Conservation (phyloP, 164 flowering plant species). For the Aristolochia californica region DNA sequence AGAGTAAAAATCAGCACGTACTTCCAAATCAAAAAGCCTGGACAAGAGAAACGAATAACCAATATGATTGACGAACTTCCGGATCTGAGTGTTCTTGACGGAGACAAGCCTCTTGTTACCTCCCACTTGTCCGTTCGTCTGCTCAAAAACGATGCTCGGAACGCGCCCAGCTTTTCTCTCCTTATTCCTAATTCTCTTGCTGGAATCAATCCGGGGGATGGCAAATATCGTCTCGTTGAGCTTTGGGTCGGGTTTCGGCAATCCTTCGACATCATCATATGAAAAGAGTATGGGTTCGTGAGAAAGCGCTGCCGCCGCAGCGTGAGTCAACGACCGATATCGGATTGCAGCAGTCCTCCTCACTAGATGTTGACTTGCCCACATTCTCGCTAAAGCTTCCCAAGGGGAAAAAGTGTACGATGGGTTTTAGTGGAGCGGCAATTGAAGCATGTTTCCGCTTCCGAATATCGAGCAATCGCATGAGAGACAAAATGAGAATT, state of each 20-base stretch:
- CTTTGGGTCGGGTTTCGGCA: slow-evolving; percentile 74
- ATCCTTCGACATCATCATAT: slow-evolving; percentile 39
- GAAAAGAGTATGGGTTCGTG: slow-evolving; percentile 18
- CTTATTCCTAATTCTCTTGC: slow-evolving; percentile 42
- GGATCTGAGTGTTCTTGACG: slow-evolving; percentile 62
- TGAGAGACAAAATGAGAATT: no score
- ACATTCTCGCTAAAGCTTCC: no score
- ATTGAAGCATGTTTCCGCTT: no score
- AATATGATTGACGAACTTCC: slow-evolving; percentile 52
- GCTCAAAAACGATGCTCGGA: slow-evolving; percentile 84
- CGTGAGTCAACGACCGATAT: slow-evolving; percentile 29
- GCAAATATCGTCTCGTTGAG: slow-evolving; percentile 63
- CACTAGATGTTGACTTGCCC: no score
- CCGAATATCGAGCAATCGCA: no score
- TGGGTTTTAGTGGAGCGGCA: no score
- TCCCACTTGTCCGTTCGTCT: slow-evolving; percentile 81
- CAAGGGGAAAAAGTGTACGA: no score
- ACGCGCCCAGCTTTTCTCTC: slow-evolving; percentile 70
- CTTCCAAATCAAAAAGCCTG: slow-evolving; percentile 69
- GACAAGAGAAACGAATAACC: slow-evolving; percentile 71
- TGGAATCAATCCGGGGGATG: slow-evolving; percentile 49
- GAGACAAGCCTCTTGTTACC: slow-evolving; percentile 90
- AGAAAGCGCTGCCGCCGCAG: slow-evolving; percentile 29
- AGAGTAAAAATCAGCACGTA: slow-evolving; percentile 45
- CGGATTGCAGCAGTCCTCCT: no score